Conservation (phyloP, 352 stramenopile genomes). For the Phytophthora tentaculata region DNA sequence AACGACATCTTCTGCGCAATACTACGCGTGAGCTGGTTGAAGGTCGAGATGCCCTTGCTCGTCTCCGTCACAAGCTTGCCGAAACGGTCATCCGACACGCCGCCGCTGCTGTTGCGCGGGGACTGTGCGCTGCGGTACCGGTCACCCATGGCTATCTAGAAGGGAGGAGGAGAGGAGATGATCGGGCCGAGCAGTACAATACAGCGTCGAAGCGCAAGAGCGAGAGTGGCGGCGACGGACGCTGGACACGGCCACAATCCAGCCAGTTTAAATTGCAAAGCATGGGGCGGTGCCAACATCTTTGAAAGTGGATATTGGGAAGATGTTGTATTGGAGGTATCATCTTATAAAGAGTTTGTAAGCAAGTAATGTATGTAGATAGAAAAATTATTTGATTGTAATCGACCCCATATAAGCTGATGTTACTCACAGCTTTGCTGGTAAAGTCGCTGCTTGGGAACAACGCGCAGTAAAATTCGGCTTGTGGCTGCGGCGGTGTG, state of each 20-base stretch:
- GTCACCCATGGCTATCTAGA: conserved; percentile 53
- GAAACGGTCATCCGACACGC: conserved; percentile 69
- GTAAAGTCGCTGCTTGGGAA: conserved; percentile 22
- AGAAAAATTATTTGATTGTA: background rate
- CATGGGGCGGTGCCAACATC: conserved; percentile 11
- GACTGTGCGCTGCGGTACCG: conserved; percentile 72
- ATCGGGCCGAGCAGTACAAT: conserved; percentile 3
- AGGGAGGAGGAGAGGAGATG: background rate
- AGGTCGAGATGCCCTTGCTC: conserved; percentile 86
- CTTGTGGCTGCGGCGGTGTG: conserved; percentile 6
- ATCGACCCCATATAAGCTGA: background rate
- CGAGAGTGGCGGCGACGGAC: conserved; percentile 21
- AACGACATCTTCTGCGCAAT: conserved; percentile 90
- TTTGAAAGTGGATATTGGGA: conserved; percentile 13
- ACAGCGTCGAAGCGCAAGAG: conserved; percentile 23
- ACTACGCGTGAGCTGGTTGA: conserved; percentile 85
- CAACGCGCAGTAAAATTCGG: conserved; percentile 9
- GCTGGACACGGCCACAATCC: conserved; percentile 12
- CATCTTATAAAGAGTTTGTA: background rate
- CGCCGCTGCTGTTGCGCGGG: conserved; percentile 48
- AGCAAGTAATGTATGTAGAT: background rate
- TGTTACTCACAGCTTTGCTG: conserved; percentile 16
- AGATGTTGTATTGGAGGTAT: conserved; percentile 10
- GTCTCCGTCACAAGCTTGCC: conserved; percentile 81
- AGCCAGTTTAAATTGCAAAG: conserved; percentile 36